phyloP scores from a whole-genome alignment of 2,329 filamentous ascomycete genomes.

The Dactylellina parvicollis region DNA sequence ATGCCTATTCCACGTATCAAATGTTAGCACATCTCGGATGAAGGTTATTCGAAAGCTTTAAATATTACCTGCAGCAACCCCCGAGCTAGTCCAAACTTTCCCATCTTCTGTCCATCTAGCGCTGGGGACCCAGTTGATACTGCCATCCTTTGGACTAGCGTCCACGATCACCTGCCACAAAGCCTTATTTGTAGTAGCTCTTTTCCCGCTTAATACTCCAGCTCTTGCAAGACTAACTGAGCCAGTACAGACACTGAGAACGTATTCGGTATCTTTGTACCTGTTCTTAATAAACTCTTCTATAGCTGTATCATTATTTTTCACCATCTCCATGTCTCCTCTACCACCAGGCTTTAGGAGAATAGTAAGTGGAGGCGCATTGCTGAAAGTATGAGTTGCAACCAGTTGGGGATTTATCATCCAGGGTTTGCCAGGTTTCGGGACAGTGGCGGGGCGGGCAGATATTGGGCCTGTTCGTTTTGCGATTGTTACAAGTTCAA shows the following conservation, averaged over 20 bases:
- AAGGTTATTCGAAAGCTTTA: not conserved
- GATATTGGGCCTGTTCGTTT: not conserved
- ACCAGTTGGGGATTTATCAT: conserved; percentile 20
- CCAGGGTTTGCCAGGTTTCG: not conserved
- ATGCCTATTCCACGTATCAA: not conserved
- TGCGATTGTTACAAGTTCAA: too few species aligned
- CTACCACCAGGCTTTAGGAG: conserved; percentile 73
- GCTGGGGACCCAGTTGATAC: conserved; percentile 69
- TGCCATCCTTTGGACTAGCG: conserved; percentile 61
- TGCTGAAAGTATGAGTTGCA: conserved; percentile 56
- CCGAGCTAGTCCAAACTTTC: conserved; percentile 73
- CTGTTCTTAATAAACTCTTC: conserved; percentile 62
- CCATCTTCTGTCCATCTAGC: conserved; percentile 74
- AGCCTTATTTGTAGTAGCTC: conserved; percentile 75
- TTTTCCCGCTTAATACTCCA: conserved; percentile 69
- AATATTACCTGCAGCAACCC: conserved; percentile 69
- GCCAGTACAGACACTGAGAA: conserved; percentile 75
- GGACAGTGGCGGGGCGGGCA: too few species aligned
- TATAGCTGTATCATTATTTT: conserved; percentile 5
- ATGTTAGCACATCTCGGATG: not conserved
- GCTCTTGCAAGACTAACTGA: conserved; percentile 68
- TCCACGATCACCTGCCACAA: conserved; percentile 61
- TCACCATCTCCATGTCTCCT: conserved; percentile 62
- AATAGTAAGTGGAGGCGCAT: conserved; percentile 65
- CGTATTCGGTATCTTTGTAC: conserved; percentile 66